phyloP scores from a whole-genome alignment of 768 basidiomycete genomes.

The Gloeopeniophorella convolvens region DNA sequence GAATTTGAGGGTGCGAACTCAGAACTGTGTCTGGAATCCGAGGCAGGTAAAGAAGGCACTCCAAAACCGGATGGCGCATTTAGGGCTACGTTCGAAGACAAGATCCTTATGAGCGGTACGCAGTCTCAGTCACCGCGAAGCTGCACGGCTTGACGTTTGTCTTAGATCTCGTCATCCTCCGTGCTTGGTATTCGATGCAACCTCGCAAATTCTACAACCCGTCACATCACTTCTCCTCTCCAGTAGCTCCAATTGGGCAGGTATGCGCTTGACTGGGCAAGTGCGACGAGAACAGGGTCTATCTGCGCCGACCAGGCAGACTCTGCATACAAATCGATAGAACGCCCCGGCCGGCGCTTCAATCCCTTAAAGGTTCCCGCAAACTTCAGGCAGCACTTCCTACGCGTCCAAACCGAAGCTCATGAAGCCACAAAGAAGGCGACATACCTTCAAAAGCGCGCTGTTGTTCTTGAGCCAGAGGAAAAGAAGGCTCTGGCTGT shows the following conservation, averaged over 20 bases:
- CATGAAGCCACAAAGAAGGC: constrained; percentile 63
- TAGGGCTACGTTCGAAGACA: constrained; percentile 97
- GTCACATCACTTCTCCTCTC: constrained; percentile 86
- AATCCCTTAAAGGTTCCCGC: constrained; percentile 85
- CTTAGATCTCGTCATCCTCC: constrained; percentile 86
- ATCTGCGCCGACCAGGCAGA: constrained; percentile 77
- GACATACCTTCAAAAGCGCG: constrained; percentile 93
- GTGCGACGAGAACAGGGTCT: constrained; percentile 81
- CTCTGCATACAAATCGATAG: constrained; percentile 83
- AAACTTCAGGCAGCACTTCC: constrained; percentile 89
- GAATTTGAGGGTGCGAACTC: constrained; percentile 99
- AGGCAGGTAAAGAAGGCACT: constrained; percentile 97
- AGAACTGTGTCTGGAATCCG: constrained; percentile 92
- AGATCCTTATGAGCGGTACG: constrained; percentile 91
- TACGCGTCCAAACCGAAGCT: constrained; percentile 90
- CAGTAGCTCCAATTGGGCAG: constrained; percentile 78
- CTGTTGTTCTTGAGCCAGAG: constrained; percentile 92
- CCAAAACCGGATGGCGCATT: constrained; percentile 94
- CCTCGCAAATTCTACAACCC: constrained; percentile 96
- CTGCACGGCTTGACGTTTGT: neutral
- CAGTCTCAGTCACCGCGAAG: constrained; percentile 15
- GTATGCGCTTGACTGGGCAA: constrained; percentile 95
- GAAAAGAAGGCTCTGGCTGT: constrained; percentile 89
- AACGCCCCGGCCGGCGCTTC: constrained; percentile 77
- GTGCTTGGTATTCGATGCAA: constrained; percentile 95